Base-by-base conservation (phyloP, 768 basidiomycete species). In the Agrocybe praecox region DNA sequence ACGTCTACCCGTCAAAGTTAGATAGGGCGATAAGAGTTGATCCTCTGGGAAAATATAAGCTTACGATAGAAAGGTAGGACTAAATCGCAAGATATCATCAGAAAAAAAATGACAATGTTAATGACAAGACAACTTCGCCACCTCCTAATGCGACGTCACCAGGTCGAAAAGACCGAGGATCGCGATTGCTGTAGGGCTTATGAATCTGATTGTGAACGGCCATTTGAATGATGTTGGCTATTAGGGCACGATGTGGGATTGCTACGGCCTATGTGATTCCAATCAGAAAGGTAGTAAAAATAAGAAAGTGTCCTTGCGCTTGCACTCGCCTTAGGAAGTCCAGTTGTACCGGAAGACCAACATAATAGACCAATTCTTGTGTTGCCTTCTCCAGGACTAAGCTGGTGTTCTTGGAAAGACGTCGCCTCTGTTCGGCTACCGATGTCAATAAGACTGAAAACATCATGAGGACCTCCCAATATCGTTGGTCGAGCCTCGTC, bases 261-360 rank as follows among this genome's bases (percentile, higher is more conserved):
- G 76, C 78, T 49, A 85, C 77, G 2, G 82, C 81, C 79, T 81
- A 5, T 42, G 29, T 49, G 36, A 26, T 19, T 45, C 46, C 24
- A 48, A 36, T n/a, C 24, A 40, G 46, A 19, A 6, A n/a, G n/a
- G n/a, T n/a, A n/a, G n/a, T n/a, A n/a, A n/a, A n/a, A n/a, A n/a
- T n/a, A n/a, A n/a, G n/a, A n/a, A n/a, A n/a, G n/a, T n/a, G n/a
- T n/a, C n/a, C n/a, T n/a, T n/a, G n/a, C n/a, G n/a, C n/a, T n/a
- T n/a, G n/a, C 14, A 23, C 17, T 56, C 51, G 81, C 84, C 78
- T 88, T 87, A 4, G 86, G 87, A 52, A 73, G 77, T 12, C 87
- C 87, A 2, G 88, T 89, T 1, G 87, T 89, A 21, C 87, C 87
- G 19, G 85, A 87, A 1, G 86, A 87, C 73, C 88, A 87, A 57